Conservation (phyloP, 163 green algal genomes). For the Scenedesmus sp. region DNA sequence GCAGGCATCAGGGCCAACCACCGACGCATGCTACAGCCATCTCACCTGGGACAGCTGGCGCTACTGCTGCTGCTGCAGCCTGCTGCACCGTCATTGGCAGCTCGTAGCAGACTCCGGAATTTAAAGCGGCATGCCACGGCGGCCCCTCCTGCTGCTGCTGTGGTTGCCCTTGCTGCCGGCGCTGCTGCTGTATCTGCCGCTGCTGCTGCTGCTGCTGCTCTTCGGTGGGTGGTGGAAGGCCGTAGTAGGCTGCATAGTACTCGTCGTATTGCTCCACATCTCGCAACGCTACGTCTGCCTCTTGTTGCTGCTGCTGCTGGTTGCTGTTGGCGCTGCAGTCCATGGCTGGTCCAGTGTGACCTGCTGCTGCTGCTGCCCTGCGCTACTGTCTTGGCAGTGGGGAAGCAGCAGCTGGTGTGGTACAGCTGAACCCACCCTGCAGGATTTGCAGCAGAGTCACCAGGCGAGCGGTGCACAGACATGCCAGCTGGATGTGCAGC, state of each 20-base stretch:
- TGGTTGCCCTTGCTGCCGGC: neutral
- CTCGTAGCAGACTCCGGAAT: neutral
- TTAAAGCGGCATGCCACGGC: neutral
- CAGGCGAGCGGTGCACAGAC: neutral
- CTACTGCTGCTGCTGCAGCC: neutral
- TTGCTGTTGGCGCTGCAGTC: neutral
- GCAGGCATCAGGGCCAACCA: neutral
- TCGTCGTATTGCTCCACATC: neutral
- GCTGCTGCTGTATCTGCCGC: neutral
- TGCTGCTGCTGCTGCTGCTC: constrained; percentile 13
- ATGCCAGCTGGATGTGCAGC: too few species aligned
- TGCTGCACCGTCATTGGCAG: constrained; percentile 2
- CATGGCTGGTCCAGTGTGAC: neutral
- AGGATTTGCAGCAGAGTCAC: neutral
- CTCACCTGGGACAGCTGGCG: neutral
- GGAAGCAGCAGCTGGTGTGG: neutral
- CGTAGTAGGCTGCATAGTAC: constrained; percentile 44
- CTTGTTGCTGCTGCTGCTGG: neutral
- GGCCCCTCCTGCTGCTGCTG: neutral
- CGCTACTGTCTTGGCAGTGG: neutral
- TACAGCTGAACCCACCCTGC: constrained; percentile 32
- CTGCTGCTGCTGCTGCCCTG: constrained; percentile 7
- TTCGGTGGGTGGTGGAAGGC: neutral
- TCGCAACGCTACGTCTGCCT: neutral
- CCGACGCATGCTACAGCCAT: neutral